Base-by-base conservation (phyloP, 345 rosid genomes). In the Salix purpurea region DNA sequence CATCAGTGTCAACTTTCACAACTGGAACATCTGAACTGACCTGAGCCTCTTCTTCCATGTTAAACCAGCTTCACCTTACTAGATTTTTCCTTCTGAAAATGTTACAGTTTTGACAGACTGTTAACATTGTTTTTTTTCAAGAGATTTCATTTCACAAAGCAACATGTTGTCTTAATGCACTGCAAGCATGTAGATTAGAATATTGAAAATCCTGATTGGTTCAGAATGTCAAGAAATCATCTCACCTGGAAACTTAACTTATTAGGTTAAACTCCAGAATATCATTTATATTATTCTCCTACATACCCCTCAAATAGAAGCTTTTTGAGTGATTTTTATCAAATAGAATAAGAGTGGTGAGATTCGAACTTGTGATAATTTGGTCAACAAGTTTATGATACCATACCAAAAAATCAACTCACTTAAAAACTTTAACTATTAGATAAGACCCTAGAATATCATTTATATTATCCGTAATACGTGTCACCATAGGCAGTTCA, bases 11-110 rank as follows among this genome's bases (percentile, higher is more conserved):
- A 69, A 73, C 79, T 80, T 90, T 89, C 83, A 76, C 78, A 52
- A 84, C 87, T 5, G 92, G 92, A 78, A 85, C 78, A 76, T 86
- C 98, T 65, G 92, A 77, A 80, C 74, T 80, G 12, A 81, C 82
- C 82, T 60, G 84, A 12, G 84, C 86, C 77, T 78, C 87, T 70
- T 82, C 96, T 72, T 90, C 97, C 99, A 96, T 92, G 2, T 26
- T 80, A 24, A 69, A 65, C 64, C 2, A 79, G 26, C 48, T 48
- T 64, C 80, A 9, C 62, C 60, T 61, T 32, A 52, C 65, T 32
- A 42, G 36, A 40, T 66, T 21, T 74, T 14, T 36, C 7, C n/a
- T 30, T 61, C 72, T 82, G 75, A 46, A 72, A 72, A 71, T 37
- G 21, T 4, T 48, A 70, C 15, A 74, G 74, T 15, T 36, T 36